phyloP scores from a whole-genome alignment of 2,329 filamentous ascomycete genomes.

The Penicillium sp. region DNA sequence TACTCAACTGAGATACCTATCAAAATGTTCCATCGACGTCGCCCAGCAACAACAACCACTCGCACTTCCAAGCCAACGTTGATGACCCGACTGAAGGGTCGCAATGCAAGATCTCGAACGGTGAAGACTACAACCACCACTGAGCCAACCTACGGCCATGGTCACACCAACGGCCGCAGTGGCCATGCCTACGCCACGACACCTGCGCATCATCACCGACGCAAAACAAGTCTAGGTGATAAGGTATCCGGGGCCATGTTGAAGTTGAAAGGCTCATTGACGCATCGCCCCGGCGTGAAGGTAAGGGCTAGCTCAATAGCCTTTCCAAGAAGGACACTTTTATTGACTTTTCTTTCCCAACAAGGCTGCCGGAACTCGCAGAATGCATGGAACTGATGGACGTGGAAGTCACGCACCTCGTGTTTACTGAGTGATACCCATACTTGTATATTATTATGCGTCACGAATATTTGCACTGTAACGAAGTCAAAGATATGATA shows the following conservation, averaged over 20 bases:
- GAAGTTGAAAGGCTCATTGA: conserved; percentile 71
- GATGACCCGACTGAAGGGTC: conserved; percentile 56
- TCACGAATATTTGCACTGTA: background rate
- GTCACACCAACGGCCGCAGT: conserved; percentile 30
- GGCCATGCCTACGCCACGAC: conserved; percentile 21
- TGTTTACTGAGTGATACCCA: conserved; percentile 20
- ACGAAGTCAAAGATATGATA: no score
- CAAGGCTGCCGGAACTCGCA: conserved; percentile 70
- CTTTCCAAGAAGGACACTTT: background rate
- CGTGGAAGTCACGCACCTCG: conserved; percentile 49
- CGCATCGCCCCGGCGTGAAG: conserved; percentile 70
- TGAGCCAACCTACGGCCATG: conserved; percentile 27
- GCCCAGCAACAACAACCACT: conserved; percentile 35
- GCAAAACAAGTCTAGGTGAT: conserved; percentile 69
- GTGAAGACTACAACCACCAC: conserved; percentile 46
- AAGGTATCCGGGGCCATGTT: conserved; percentile 76
- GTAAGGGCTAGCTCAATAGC: conserved; percentile 37
- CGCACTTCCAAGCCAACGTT: conserved; percentile 53
- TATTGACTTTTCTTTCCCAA: background rate
- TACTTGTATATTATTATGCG: background rate
- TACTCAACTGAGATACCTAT: background rate
- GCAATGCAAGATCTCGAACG: conserved; percentile 33
- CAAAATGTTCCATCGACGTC: conserved; percentile 23
- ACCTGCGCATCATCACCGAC: conserved; percentile 58
- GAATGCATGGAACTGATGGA: conserved; percentile 75